Percentiles rank a stretch among this genome's conserved stretches.
Evolutionary conservation across 2,329 filamentous ascomycete genomes (phyloP).

Genomic region (Diaporthe vexans): DNA sequence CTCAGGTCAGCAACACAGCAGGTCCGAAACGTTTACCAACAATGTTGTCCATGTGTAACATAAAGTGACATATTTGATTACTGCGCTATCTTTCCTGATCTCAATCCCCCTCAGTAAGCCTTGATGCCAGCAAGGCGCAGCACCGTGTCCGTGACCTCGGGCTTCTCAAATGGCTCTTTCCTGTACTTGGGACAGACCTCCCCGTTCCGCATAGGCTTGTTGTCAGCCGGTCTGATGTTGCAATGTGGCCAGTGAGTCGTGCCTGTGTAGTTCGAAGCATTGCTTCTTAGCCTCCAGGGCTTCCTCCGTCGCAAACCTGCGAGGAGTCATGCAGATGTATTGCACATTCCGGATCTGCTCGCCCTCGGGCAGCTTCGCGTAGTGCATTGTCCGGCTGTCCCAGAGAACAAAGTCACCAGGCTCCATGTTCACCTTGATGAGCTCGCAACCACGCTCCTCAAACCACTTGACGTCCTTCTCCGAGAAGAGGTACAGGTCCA

Average conservation of each 20-base stretch:
- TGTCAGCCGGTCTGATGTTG: constrained; percentile 53
- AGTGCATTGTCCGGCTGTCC: constrained; percentile 56
- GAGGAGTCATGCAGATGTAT: constrained; percentile 56
- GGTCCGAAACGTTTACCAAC: not conserved
- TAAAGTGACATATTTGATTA: not conserved
- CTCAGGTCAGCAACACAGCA: too few relatives aligned
- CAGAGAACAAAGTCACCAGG: constrained; percentile 60
- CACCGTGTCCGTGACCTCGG: constrained; percentile 50
- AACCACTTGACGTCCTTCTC: constrained; percentile 56
- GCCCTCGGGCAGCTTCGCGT: constrained; percentile 46
- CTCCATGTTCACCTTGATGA: constrained; percentile 57
- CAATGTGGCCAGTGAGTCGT: constrained; percentile 57
- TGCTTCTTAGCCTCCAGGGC: constrained; percentile 51
- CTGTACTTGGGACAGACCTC: constrained; percentile 54
- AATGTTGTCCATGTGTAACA: not conserved
- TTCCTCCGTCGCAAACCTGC: constrained; percentile 52
- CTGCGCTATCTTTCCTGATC: not conserved
- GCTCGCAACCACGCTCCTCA: constrained; percentile 49
- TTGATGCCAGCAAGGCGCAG: constrained; percentile 53
- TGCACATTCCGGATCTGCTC: constrained; percentile 53
- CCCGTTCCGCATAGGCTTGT: constrained; percentile 54
- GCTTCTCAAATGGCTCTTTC: constrained; percentile 55
- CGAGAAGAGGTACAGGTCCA: constrained; percentile 49
- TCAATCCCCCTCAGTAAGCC: constrained; percentile 40
- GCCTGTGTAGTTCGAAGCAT: constrained; percentile 51